Evolutionary conservation across 208 protist species (phyloP), one percentile per base, ranked within the genome.

Genomic region (Crithidia mellificae): DNA sequence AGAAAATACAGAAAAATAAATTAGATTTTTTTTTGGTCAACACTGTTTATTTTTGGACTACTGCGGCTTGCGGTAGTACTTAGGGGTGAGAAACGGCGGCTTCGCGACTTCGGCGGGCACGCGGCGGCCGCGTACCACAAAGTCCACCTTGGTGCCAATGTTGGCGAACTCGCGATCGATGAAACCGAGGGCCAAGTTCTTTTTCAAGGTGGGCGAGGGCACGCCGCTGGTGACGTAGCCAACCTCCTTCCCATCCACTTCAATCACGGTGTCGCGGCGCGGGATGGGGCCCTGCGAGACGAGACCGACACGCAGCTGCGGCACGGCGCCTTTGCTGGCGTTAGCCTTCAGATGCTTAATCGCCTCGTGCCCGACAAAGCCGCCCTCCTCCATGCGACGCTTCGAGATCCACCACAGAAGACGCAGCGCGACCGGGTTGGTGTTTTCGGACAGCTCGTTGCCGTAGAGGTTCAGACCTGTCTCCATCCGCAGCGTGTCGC

Each of bases 391-490:
- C 67, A 93, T 87, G 50, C 98, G 81, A 27, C 95, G 84, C 85
- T 98, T 98, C 39, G 83, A 78, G 39, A 99, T 98, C 20, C 91
- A 80, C 98, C 98, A 99, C 59, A 77, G 87, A n/a, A 99, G 84
- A 20, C 71, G 81, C 15, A 97, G 97, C 68, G 98, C 95, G 9
- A 98, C 83, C 15, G 97, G 97, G 30, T 93, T 97, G 11, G 84
- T 99, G 0, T 74, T 79, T 50, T 98, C 95, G 61, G 88, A 82
- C 11, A 99, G 86, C 70, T 99, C 98, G 67, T 99, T 85, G 58
- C 98, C 98, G 79, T 99, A 99, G 3, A 99, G 89, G 81, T 97
- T 99, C 7, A 99, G 78, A 19, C 98, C 98, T 15, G 96, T 97
- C 89, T 99, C 98, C 2, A 99, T 81, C 27, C 98, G 73, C 15